Conservation (phyloP, 2,329 filamentous ascomycete species). For the Cladophialophora exuberans region DNA sequence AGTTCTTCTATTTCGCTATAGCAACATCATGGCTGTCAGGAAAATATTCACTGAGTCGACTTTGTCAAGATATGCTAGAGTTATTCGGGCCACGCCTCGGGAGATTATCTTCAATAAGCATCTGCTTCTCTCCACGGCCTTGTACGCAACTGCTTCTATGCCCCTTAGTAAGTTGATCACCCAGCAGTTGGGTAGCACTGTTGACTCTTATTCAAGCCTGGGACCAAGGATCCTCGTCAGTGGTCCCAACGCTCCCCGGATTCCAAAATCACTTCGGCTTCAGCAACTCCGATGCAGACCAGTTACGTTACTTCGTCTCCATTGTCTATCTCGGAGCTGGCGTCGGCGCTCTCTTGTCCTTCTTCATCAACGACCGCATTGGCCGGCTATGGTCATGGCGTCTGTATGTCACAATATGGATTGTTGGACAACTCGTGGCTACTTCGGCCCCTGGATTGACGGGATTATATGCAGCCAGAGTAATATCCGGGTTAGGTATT, state of each 20-base stretch:
- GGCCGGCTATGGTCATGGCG: constrained; percentile 47
- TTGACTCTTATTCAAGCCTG: constrained; percentile 35
- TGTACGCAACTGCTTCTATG: constrained; percentile 24
- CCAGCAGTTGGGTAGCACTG: not conserved
- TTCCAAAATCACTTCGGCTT: constrained; percentile 43
- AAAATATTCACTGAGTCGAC: constrained; percentile 15
- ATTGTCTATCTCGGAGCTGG: constrained; percentile 41
- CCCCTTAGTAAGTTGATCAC: constrained; percentile 28
- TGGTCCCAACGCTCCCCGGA: constrained; percentile 40
- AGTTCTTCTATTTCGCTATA: constrained; percentile 7
- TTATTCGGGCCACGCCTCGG: constrained; percentile 13
- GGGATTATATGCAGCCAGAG: constrained; percentile 42
- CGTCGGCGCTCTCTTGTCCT: constrained; percentile 40
- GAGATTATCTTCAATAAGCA: constrained; percentile 21
- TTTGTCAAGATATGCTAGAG: constrained; percentile 17
- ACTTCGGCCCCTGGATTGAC: constrained; percentile 27
- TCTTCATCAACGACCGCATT: constrained; percentile 46
- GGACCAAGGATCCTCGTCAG: constrained; percentile 40
- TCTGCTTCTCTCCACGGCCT: constrained; percentile 10
- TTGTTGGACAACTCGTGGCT: constrained; percentile 34
- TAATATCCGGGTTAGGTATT: constrained; percentile 45
- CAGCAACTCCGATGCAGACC: constrained; percentile 33
- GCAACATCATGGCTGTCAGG: constrained; percentile 20
- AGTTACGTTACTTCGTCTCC: constrained; percentile 44
- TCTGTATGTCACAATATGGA: constrained; percentile 40